A percentile compares a stretch with the other conserved stretches of the same genome.
These are phyloP conservation scores for Cryptococcus sp. DNA, from an alignment of 1,284 basidiomycete genomes.

Conservation along the genomic window DNA sequence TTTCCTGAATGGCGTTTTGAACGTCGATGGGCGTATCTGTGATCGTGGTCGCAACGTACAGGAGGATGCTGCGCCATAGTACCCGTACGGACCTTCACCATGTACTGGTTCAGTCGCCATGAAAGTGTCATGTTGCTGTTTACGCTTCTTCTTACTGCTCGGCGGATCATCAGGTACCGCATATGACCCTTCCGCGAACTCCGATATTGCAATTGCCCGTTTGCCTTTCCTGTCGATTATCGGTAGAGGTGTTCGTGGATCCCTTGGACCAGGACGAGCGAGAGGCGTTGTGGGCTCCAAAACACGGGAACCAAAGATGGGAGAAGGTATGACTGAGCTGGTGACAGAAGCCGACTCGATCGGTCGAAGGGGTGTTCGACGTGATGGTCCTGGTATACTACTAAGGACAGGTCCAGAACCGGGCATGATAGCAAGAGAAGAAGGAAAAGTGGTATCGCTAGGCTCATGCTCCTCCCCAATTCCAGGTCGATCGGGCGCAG, in stretches of 20 bases:
- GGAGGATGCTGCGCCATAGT: not conserved
- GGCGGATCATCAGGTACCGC: not conserved
- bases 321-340: not conserved
- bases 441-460: not conserved
- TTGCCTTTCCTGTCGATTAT: not conserved
- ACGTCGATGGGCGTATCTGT: not conserved
- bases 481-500: not conserved
- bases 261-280: not conserved
- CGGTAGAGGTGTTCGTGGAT: not conserved
- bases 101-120: not conserved
- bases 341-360: not conserved
- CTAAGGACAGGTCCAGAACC: not conserved
- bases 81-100: not conserved
- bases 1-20: conserved; percentile 1
- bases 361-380: not conserved
- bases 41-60: not conserved
- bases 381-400: not conserved
- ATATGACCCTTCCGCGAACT: not conserved
- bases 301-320: not conserved
- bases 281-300: not conserved
- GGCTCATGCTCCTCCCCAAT: not conserved
- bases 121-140: not conserved
- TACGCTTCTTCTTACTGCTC: not conserved
- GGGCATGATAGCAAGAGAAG: not conserved
- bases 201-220: not conserved